Evolutionary conservation across 73 alveolate species (phyloP).

Genomic region (Paramecium biaurelia): DNA sequence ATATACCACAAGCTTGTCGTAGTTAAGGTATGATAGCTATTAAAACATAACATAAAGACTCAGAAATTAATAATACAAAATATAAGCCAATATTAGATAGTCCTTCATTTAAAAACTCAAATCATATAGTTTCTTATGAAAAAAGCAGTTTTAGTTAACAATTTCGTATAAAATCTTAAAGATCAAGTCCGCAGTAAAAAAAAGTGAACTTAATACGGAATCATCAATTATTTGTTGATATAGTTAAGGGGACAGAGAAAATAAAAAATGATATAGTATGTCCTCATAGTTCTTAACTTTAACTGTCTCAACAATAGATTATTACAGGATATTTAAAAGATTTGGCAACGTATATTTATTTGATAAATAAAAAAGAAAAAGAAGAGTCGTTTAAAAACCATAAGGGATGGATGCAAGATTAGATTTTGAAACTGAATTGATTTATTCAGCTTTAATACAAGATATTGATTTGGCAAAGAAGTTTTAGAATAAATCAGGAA

Average conservation of each 20-base stretch:
- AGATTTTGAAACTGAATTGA: slow-evolving; percentile 5
- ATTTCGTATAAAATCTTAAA: neutral
- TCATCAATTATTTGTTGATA: neutral
- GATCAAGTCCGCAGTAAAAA: neutral
- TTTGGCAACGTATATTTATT: neutral
- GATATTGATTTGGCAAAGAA: neutral
- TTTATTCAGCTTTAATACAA: neutral
- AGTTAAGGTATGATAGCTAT: neutral
- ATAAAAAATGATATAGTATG: neutral
- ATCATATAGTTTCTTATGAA: neutral
- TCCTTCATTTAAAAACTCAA: neutral
- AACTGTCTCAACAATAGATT: neutral
- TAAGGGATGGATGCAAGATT: neutral
- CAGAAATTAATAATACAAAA: neutral
- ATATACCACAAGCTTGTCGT: neutral
- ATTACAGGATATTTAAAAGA: neutral
- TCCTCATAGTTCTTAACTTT: neutral
- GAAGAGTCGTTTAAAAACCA: neutral
- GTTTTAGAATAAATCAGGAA: neutral
- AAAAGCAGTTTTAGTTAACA: slow-evolving; percentile 8
- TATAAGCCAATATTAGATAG: neutral
- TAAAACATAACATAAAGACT: neutral
- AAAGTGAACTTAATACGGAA: neutral
- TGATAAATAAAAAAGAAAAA: neutral
- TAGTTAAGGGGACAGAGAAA: neutral